Evolutionary conservation across 805 yeast species (phyloP).

Genomic region (baker's yeast (Saccharomyces cerevisiae)): DNA sequence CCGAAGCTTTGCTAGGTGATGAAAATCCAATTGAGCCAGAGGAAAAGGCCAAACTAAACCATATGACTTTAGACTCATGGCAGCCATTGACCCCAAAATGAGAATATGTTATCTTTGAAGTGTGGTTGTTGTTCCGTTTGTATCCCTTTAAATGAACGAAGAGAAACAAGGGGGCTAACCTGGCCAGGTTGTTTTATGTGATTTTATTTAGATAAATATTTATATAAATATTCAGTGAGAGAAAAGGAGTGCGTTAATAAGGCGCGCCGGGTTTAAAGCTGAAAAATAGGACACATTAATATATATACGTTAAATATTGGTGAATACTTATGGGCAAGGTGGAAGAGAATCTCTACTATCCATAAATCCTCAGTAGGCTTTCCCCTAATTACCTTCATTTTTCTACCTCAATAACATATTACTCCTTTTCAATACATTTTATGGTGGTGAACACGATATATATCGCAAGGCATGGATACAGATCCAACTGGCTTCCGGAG

Average conservation of each 20-base stretch:
- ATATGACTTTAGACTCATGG: constrained; percentile 11
- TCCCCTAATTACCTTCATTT: neutral
- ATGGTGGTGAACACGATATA: constrained; percentile 54
- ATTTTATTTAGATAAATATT: neutral
- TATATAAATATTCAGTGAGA: neutral
- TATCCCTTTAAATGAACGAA: neutral
- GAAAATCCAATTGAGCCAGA: neutral
- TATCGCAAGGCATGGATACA: constrained; percentile 79
- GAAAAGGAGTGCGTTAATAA: neutral
- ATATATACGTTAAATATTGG: neutral
- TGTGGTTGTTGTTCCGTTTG: neutral
- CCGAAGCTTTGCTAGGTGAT: neutral
- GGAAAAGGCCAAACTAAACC: neutral
- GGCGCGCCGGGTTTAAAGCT: neutral
- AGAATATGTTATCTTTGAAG: neutral
- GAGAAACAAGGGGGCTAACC: neutral
- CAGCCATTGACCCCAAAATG: constrained; percentile 15
- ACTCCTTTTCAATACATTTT: neutral
- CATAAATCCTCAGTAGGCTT: neutral
- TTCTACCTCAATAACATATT: neutral
- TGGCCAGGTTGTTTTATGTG: neutral
- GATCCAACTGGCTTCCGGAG: constrained; percentile 72
- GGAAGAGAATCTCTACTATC: too few relatives aligned
- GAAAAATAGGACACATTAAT: neutral
- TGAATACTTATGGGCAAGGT: neutral